A percentile compares a stretch with the other conserved stretches of the same genome.
phyloP scores from a whole-genome alignment of 257 asterid species.

The Rehmannia glutinosa region DNA sequence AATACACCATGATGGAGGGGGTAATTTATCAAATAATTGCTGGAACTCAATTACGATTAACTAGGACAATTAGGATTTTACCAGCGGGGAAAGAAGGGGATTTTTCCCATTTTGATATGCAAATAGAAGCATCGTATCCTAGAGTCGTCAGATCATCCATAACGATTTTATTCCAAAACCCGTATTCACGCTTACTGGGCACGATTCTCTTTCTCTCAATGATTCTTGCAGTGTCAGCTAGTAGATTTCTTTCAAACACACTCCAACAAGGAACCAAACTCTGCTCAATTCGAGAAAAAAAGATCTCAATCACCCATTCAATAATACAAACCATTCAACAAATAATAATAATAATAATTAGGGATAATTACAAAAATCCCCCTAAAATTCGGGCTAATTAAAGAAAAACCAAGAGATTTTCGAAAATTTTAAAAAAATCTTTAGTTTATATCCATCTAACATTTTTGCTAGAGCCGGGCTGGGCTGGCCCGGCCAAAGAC shows the following conservation, averaged over 20 bases:
- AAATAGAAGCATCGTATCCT: conserved; percentile 64
- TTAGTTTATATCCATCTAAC: no score
- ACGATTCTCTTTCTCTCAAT: conserved; percentile 51
- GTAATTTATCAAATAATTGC: no score
- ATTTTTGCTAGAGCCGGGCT: no score
- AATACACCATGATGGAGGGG: no score
- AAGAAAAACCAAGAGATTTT: no score
- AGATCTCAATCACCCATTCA: neutral
- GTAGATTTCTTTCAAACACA: conserved; percentile 47
- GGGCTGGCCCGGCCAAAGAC: no score
- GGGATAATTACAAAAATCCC: no score
- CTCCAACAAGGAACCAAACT: conserved; percentile 45
- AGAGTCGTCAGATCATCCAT: conserved; percentile 41
- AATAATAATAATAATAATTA: no score
- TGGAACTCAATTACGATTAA: no score
- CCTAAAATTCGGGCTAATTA: no score
- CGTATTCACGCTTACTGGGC: conserved; percentile 35
- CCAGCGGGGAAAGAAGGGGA: conserved; percentile 47
- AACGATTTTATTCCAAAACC: conserved; percentile 35
- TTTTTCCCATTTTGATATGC: conserved; percentile 65
- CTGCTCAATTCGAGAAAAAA: conserved; percentile 20
- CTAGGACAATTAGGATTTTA: conserved; percentile 12
- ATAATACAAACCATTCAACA: neutral
- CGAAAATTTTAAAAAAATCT: no score
- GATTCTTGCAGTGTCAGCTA: conserved; percentile 47